phyloP scores from a whole-genome alignment of 192 early-diverging fungal genomes.

The Rhizoclosmatium globosum region DNA sequence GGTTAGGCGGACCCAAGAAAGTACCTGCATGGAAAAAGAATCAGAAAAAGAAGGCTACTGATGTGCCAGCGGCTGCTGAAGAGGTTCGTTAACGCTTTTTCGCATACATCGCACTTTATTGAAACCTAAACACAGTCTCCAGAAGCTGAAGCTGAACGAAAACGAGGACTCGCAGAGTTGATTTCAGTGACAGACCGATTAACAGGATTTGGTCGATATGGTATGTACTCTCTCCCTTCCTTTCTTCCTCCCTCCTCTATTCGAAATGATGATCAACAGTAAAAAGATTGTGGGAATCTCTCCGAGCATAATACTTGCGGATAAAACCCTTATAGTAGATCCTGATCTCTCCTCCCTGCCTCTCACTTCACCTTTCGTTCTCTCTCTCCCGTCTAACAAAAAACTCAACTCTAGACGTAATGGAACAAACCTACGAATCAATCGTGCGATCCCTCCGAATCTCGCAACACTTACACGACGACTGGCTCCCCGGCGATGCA shows the following conservation, averaged over 20 bases:
- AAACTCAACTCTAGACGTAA: slow-evolving; percentile 42
- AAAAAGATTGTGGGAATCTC: slow-evolving; percentile 37
- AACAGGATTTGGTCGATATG: slow-evolving; percentile 50
- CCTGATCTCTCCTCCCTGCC: slow-evolving; percentile 7
- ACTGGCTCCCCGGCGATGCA: slow-evolving; percentile 52
- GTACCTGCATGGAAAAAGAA: slow-evolving; percentile 51
- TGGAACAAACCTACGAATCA: slow-evolving; percentile 57
- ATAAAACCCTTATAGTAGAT: slow-evolving; percentile 31
- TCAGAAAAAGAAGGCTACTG: slow-evolving; percentile 40
- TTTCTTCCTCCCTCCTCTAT: background rate
- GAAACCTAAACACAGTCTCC: slow-evolving; percentile 16
- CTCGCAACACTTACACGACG: slow-evolving; percentile 44
- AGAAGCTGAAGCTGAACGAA: slow-evolving; percentile 27
- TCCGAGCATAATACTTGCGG: slow-evolving; percentile 29
- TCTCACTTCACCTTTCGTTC: background rate
- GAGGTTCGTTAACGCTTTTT: slow-evolving; percentile 10
- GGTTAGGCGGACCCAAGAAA: slow-evolving; percentile 42
- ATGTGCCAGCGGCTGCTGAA: background rate
- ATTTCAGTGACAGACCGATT: slow-evolving; percentile 52
- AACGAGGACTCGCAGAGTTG: slow-evolving; percentile 47
- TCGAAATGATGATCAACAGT: slow-evolving; percentile 27
- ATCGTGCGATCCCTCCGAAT: slow-evolving; percentile 51
- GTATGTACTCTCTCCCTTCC: slow-evolving; percentile 27
- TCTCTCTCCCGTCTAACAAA: background rate
- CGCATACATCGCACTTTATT: background rate